A percentile compares a stretch with the other conserved stretches of the same genome.
These are phyloP conservation scores for Marasmius tenuissimus DNA, from an alignment of 1,284 basidiomycete species.

Conservation along the genomic window DNA sequence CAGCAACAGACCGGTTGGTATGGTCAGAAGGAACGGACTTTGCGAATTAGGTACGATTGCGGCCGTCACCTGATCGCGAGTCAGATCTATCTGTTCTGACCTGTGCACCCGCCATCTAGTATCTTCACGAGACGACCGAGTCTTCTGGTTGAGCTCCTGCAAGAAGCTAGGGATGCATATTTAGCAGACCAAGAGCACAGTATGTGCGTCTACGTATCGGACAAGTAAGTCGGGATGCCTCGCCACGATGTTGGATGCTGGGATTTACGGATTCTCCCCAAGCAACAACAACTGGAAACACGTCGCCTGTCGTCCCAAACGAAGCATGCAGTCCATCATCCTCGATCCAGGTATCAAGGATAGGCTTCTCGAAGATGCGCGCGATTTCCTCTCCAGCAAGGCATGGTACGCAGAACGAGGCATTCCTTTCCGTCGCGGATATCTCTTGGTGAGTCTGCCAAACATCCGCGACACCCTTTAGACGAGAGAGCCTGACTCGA, in stretches of 20 bases:
- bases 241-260: not conserved
- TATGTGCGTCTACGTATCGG: slow-evolving; percentile 58
- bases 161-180: slow-evolving; percentile 57
- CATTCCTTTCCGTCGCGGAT: slow-evolving; percentile 73
- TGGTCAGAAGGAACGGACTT: slow-evolving; percentile 31
- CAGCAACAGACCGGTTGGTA: slow-evolving; percentile 33
- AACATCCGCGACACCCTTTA: no score
- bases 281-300: slow-evolving; percentile 50
- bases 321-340: slow-evolving; percentile 63
- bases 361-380: slow-evolving; percentile 61
- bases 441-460: slow-evolving; percentile 51
- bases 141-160: slow-evolving; percentile 49
- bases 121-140: slow-evolving; percentile 50
- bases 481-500: not conserved
- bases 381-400: slow-evolving; percentile 65
- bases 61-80: not conserved
- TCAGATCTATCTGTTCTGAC: not conserved
- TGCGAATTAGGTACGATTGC: slow-evolving; percentile 37
- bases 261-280: slow-evolving; percentile 1
- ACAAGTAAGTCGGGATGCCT: slow-evolving; percentile 31
- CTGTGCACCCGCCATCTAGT: slow-evolving; percentile 27
- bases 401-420: slow-evolving; percentile 69
- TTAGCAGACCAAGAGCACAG: slow-evolving; percentile 48
- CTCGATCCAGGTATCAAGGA: slow-evolving; percentile 68
- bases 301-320: slow-evolving; percentile 59